phyloP scores from a whole-genome alignment of 352 stramenopile species.

The Phytophthora sp. region DNA sequence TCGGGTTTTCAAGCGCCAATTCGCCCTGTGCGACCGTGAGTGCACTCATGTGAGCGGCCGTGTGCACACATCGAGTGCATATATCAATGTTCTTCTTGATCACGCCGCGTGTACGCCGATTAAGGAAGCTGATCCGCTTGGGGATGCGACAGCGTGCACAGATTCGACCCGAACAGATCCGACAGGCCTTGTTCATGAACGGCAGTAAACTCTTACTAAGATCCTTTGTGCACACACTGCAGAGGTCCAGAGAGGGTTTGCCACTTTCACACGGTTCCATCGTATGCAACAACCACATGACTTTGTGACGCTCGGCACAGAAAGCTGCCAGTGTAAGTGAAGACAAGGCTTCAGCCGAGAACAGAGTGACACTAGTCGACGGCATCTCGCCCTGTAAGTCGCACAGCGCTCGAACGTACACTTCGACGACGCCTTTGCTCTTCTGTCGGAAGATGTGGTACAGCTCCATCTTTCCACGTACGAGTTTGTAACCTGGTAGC shows the following conservation, averaged over 20 bases:
- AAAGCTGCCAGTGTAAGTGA: slow-evolving; percentile 31
- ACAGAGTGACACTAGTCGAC: slow-evolving; percentile 23
- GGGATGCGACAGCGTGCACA: slow-evolving; percentile 44
- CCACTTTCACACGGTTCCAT: slow-evolving; percentile 32
- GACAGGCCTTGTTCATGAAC: slow-evolving; percentile 51
- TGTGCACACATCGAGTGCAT: slow-evolving; percentile 47
- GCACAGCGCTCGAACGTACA: slow-evolving; percentile 39
- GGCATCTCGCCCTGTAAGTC: slow-evolving; percentile 43
- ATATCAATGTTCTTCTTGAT: slow-evolving; percentile 45
- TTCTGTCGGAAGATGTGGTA: slow-evolving; percentile 55
- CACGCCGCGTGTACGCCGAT: slow-evolving; percentile 36
- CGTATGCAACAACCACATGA: slow-evolving; percentile 45
- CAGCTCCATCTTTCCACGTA: slow-evolving; percentile 46
- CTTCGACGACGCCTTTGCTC: slow-evolving; percentile 48
- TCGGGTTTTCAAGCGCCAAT: slow-evolving; percentile 37
- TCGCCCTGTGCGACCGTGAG: slow-evolving; percentile 41
- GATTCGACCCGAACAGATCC: slow-evolving; percentile 36
- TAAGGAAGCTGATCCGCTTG: slow-evolving; percentile 45
- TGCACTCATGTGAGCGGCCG: slow-evolving; percentile 34
- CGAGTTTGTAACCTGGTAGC: slow-evolving; percentile 40
- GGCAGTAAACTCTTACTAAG: slow-evolving; percentile 42
- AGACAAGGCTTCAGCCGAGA: slow-evolving; percentile 41
- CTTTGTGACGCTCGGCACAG: slow-evolving; percentile 51
- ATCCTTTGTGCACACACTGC: slow-evolving; percentile 47
- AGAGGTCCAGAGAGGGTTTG: slow-evolving; percentile 33